Evolutionary conservation across 164 flowering plant species (phyloP).

Genomic region (Dillenia suffruticosa): DNA sequence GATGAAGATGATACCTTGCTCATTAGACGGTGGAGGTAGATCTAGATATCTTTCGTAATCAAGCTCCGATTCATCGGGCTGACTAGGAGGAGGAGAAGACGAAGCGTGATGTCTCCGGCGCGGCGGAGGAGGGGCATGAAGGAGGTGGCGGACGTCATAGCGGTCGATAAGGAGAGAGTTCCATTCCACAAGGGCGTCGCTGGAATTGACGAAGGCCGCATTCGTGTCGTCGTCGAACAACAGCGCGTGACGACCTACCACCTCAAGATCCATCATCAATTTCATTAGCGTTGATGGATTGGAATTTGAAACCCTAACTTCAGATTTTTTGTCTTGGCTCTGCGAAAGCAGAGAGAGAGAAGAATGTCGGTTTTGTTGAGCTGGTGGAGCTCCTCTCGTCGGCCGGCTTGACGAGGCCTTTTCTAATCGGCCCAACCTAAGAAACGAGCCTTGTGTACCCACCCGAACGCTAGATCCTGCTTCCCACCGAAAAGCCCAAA

Average conservation of each 20-base stretch:
- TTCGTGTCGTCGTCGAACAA: slow-evolving; percentile 86
- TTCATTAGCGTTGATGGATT: too few relatives aligned
- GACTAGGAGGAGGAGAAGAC: slow-evolving; percentile 6
- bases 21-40: slow-evolving; percentile 41
- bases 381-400: too few relatives aligned
- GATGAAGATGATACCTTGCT: slow-evolving; percentile 22
- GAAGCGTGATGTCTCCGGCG: slow-evolving; percentile 31
- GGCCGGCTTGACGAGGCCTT: too few relatives aligned
- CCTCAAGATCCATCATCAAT: slow-evolving; percentile 56
- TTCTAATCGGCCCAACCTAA: too few relatives aligned
- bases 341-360: too few relatives aligned
- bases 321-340: too few relatives aligned
- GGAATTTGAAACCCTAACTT: too few relatives aligned
- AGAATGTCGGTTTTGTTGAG: too few relatives aligned
- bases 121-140: slow-evolving; percentile 56
- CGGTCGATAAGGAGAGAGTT: slow-evolving; percentile 83
- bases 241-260: slow-evolving; percentile 81
- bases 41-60: slow-evolving; percentile 74
- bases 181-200: slow-evolving; percentile 82
- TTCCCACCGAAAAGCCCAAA: too few relatives aligned
- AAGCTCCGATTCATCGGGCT: slow-evolving; percentile 35
- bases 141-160: slow-evolving; percentile 95
- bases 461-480: too few relatives aligned
- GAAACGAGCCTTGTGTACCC: too few relatives aligned
- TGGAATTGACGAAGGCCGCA: slow-evolving; percentile 73